These are phyloP conservation scores for Iris pallida DNA, from an alignment of 116 monocot genomes.

Conservation along the genomic window DNA sequence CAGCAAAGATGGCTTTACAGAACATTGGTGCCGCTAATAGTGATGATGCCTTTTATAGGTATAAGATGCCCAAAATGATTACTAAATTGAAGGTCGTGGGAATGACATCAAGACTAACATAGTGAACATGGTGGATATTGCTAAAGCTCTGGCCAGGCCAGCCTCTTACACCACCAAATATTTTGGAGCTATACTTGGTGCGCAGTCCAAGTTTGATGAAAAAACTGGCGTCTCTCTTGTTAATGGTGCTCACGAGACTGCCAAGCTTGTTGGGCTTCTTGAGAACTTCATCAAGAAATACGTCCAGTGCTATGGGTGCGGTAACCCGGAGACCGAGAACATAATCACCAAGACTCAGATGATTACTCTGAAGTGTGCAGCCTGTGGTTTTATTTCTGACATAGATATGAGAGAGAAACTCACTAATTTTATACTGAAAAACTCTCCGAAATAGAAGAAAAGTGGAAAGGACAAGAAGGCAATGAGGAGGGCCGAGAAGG, in stretches of 20 bases:
- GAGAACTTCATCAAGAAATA: conserved; percentile 34
- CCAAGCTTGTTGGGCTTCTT: conserved; percentile 24
- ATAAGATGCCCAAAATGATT: conserved; percentile 32
- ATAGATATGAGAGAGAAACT: conserved; percentile 28
- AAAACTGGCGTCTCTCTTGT: conserved; percentile 23
- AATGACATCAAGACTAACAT: conserved; percentile 35
- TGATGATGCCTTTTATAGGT: conserved; percentile 35
- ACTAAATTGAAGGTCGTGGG: conserved; percentile 35
- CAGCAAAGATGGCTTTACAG: conserved; percentile 23
- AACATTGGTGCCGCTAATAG: conserved; percentile 32
- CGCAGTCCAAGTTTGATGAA: conserved; percentile 33
- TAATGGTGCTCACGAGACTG: conserved; percentile 29
- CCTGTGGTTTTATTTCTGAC: conserved; percentile 22
- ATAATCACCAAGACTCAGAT: conserved; percentile 27
- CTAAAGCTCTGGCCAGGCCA: conserved; percentile 21
- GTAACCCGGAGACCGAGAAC: conserved; percentile 28
- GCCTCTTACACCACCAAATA: conserved; percentile 28
- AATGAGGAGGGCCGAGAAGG: conserved; percentile 31
- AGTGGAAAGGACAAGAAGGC: conserved; percentile 27
- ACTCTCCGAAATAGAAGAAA: conserved; percentile 31
- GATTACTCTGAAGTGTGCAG: conserved; percentile 24
- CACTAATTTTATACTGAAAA: conserved; percentile 24
- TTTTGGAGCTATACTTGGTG: conserved; percentile 30
- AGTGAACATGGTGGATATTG: conserved; percentile 32
- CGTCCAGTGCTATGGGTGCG: conserved; percentile 28